Conservation (phyloP, 306 rosid species). For the Luffa aegyptiaca region DNA sequence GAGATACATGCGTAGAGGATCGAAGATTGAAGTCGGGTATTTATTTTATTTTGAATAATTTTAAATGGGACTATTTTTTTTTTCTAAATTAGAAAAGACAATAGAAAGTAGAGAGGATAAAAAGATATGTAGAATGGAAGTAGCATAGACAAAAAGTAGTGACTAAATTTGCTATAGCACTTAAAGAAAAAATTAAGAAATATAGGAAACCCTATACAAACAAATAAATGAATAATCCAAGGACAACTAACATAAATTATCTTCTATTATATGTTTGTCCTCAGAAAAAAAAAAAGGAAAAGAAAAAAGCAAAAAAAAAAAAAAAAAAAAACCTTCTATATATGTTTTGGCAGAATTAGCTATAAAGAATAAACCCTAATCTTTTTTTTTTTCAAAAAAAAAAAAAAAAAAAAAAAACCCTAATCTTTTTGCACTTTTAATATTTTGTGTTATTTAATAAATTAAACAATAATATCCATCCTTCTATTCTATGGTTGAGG, state of each 20-base stretch:
- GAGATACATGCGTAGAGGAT: not conserved
- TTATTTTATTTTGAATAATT: not conserved
- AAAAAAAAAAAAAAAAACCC: too few species aligned
- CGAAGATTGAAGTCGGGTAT: not conserved
- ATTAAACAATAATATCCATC: not conserved
- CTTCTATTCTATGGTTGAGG: too few species aligned
- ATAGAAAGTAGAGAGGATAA: too few species aligned
- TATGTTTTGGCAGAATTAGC: too few species aligned
- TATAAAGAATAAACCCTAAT: too few species aligned
- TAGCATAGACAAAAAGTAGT: not conserved
- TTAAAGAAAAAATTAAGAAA: not conserved
- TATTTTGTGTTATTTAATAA: not conserved
- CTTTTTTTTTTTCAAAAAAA: too few species aligned
- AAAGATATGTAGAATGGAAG: not conserved
- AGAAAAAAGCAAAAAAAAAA: too few species aligned
- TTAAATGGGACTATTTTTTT: not conserved
- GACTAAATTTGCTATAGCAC: not conserved
- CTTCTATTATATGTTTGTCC: not conserved
- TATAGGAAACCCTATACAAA: not conserved
- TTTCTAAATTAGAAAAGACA: not conserved
- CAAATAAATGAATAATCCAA: not conserved
- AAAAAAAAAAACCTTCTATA: too few species aligned
- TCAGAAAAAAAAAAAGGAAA: too few species aligned
- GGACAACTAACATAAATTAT: not conserved
- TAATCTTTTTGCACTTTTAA: too few species aligned